Percentiles rank a stretch among this genome's conserved stretches.
These are phyloP conservation scores for Aureobasidium subglaciale DNA, from an alignment of 2,329 filamentous ascomycete genomes.

Conservation along the genomic window DNA sequence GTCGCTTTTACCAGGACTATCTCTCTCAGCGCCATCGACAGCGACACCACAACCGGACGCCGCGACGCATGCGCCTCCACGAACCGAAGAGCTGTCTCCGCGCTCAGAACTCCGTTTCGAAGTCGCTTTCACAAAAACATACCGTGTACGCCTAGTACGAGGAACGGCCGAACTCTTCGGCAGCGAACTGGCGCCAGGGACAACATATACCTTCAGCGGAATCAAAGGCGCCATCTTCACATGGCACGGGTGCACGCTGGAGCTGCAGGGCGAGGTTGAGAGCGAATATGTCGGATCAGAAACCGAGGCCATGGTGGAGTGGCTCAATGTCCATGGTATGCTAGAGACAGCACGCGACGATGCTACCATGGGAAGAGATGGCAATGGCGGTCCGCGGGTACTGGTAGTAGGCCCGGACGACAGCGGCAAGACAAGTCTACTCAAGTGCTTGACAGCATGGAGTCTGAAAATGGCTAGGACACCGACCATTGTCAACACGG, in stretches of 20 bases:
- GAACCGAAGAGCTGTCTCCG: conserved; percentile 37
- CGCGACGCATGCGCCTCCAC: conserved; percentile 23
- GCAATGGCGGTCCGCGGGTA: conserved; percentile 62
- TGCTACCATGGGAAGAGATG: conserved; percentile 31
- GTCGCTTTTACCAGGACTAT: conserved; percentile 37
- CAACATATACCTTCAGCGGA: conserved; percentile 72
- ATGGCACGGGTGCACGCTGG: conserved; percentile 82
- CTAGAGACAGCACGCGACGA: conserved; percentile 65
- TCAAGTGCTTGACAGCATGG: conserved; percentile 60
- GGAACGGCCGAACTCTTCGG: conserved; percentile 92
- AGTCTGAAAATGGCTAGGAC: conserved; percentile 76
- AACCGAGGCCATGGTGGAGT: conserved; percentile 66
- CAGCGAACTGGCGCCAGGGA: conserved; percentile 78
- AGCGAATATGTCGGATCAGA: conserved; percentile 67
- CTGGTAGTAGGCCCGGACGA: conserved; percentile 72
- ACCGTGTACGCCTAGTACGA: conserved; percentile 55
- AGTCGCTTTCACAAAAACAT: conserved; percentile 27
- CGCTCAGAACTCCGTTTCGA: conserved; percentile 41
- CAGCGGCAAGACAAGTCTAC: conserved; percentile 57
- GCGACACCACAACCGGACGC: conserved; percentile 17
- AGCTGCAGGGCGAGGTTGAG: conserved; percentile 64
- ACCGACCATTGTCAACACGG: conserved; percentile 73
- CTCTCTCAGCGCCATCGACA: conserved; percentile 29
- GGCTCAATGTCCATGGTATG: conserved; percentile 81
- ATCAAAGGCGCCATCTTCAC: conserved; percentile 84